These are phyloP conservation scores for Penicillium sp. DNA, from an alignment of 2,329 filamentous ascomycete genomes.

Conservation along the genomic window DNA sequence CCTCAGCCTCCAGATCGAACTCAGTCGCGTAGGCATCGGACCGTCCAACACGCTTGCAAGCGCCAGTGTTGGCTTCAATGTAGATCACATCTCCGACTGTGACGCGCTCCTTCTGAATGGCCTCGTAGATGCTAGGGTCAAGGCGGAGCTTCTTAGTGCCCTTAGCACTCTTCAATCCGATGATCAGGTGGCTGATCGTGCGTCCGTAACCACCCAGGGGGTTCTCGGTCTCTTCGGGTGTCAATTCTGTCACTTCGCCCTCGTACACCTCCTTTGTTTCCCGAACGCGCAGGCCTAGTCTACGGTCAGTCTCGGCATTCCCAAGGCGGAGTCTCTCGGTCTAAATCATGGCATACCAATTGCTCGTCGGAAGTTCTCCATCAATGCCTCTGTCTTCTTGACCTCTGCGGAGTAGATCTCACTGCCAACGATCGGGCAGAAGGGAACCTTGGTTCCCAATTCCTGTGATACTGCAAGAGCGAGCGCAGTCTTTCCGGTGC, in stretches of 20 bases:
- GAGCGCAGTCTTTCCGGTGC: slow-evolving; percentile 95
- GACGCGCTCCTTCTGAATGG: slow-evolving; percentile 97
- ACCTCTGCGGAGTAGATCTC: slow-evolving; percentile 98
- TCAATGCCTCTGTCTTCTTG: slow-evolving; percentile 98
- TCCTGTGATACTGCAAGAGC: slow-evolving; percentile 96
- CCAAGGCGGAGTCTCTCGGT: background rate
- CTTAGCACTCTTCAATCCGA: slow-evolving; percentile 91
- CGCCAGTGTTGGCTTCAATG: slow-evolving; percentile 98
- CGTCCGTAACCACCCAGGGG: slow-evolving; percentile 94
- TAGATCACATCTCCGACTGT: slow-evolving; percentile 97
- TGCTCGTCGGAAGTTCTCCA: slow-evolving; percentile 98
- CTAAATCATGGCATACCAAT: slow-evolving; percentile 67
- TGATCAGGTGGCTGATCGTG: slow-evolving; percentile 93
- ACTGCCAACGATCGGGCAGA: slow-evolving; percentile 96
- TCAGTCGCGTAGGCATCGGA: slow-evolving; percentile 98
- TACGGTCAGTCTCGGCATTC: slow-evolving; percentile 22
- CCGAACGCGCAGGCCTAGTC: slow-evolving; percentile 76
- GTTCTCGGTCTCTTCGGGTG: slow-evolving; percentile 97
- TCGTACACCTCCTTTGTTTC: slow-evolving; percentile 99
- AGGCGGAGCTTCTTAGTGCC: slow-evolving; percentile 97
- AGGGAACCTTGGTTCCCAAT: slow-evolving; percentile 95
- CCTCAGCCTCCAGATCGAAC: slow-evolving; percentile 97
- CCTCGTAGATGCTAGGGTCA: slow-evolving; percentile 98
- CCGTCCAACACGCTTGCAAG: slow-evolving; percentile 93
- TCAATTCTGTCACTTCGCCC: slow-evolving; percentile 96